phyloP scores from a whole-genome alignment of 768 basidiomycete genomes.

The Tephrocybe sp. region DNA sequence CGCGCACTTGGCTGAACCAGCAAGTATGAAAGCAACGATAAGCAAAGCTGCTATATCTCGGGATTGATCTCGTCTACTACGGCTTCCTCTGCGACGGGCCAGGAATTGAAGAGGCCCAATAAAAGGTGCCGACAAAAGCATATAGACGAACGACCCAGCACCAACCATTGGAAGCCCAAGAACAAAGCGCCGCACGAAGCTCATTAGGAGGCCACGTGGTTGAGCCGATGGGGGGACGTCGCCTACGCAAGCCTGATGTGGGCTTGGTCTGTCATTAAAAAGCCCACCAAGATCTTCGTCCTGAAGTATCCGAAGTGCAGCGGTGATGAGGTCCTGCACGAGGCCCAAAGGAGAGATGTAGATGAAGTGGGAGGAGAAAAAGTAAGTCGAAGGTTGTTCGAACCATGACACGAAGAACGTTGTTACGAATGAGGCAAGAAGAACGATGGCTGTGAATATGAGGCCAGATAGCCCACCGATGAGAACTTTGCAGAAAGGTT shows the following conservation, averaged over 20 bases:
- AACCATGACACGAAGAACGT: constrained; percentile 64
- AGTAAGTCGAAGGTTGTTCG: constrained; percentile 49
- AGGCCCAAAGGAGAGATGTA: constrained; percentile 57
- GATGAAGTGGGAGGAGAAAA: constrained; percentile 40
- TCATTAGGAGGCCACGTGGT: constrained; percentile 43
- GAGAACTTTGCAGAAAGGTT: constrained; percentile 45
- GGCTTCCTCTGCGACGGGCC: constrained; percentile 59
- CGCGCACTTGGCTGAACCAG: constrained; percentile 63
- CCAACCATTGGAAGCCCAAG: constrained; percentile 79
- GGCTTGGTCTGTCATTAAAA: constrained; percentile 30
- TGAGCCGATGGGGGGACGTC: constrained; percentile 18
- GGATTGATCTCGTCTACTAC: constrained; percentile 53
- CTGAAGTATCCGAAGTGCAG: constrained; percentile 60
- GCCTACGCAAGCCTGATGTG: constrained; percentile 7
- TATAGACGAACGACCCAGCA: constrained; percentile 71
- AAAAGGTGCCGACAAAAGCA: constrained; percentile 63
- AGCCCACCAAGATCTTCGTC: constrained; percentile 50
- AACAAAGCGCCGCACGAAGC: constrained; percentile 69
- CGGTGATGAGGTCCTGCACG: constrained; percentile 59
- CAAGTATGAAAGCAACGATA: constrained; percentile 56
- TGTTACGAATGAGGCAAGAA: constrained; percentile 70
- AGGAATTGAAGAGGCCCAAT: constrained; percentile 71
- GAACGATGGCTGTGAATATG: constrained; percentile 64
- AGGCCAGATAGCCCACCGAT: constrained; percentile 60
- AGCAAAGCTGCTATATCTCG: constrained; percentile 68